Percentiles rank a stretch among this genome's conserved stretches.
Conservation (phyloP, 2,329 filamentous ascomycete genomes). For the Talaromyces funiculosus region DNA sequence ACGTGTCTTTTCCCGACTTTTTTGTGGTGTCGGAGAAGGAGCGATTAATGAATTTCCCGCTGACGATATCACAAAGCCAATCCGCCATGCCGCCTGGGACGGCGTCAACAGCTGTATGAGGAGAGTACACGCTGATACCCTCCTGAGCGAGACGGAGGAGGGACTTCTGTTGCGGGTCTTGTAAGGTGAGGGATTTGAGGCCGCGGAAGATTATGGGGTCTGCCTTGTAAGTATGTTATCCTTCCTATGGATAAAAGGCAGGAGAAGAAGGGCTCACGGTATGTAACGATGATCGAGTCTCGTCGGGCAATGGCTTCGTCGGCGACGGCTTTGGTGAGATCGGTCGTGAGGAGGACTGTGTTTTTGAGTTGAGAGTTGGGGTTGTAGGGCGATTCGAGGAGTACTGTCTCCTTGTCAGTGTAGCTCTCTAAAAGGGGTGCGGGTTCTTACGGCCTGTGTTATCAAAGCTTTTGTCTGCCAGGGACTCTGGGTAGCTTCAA, state of each 20-base stretch:
- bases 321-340: conserved; percentile 81
- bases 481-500: conserved; percentile 73
- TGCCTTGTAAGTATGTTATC: conserved; percentile 31
- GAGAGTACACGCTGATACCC: conserved; percentile 91
- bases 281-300: conserved; percentile 77
- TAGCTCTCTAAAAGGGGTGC: background rate
- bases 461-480: conserved; percentile 88
- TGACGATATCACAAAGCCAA: conserved; percentile 86
- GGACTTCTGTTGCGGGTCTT: conserved; percentile 79
- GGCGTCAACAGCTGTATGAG: conserved; percentile 91
- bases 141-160: conserved; percentile 75
- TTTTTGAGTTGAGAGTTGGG: conserved; percentile 53
- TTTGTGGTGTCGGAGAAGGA: background rate
- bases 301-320: conserved; percentile 77
- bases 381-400: conserved; percentile 64
- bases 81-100: conserved; percentile 80
- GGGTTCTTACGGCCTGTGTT: conserved; percentile 71
- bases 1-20: conserved; percentile 17
- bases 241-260: no score
- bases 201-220: conserved; percentile 96
- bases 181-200: conserved; percentile 79
- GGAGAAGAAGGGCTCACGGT: conserved; percentile 56
- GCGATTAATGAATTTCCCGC: conserved; percentile 37
- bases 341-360: conserved; percentile 75
- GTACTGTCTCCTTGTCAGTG: conserved; percentile 42